Evolutionary conservation across 148 eudicot genomes (phyloP).

Genomic region (Rhododendron griersonianum): DNA sequence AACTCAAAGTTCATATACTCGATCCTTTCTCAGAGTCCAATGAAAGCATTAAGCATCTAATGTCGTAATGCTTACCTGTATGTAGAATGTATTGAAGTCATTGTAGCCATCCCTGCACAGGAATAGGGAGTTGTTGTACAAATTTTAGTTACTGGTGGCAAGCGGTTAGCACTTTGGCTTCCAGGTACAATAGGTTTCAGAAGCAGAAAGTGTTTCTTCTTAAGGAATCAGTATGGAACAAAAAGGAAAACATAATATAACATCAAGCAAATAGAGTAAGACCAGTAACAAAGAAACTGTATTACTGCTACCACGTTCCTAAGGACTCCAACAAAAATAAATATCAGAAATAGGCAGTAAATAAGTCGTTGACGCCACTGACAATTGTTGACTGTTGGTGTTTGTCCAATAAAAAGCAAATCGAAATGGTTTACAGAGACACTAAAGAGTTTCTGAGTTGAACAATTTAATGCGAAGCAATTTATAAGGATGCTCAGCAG

Average conservation of each 20-base stretch:
- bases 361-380: background rate
- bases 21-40: background rate
- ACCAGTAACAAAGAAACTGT: background rate
- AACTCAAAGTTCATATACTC: too few relatives aligned
- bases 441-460: background rate
- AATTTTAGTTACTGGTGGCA: background rate
- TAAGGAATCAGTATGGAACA: background rate
- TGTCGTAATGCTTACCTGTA: conserved; percentile 71
- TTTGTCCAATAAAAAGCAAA: too few relatives aligned
- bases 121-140: conserved; percentile 10
- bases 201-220: background rate
- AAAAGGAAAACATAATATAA: background rate
- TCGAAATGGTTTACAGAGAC: background rate
- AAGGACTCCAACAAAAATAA: background rate
- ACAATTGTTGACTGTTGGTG: too few relatives aligned
- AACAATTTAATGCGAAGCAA: background rate
- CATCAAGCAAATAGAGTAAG: background rate
- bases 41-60: background rate
- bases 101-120: conserved; percentile 94
- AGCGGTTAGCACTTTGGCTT: background rate
- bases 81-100: conserved; percentile 97
- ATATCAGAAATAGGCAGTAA: background rate
- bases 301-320: background rate
- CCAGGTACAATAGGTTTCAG: background rate
- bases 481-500: background rate